Base-by-base conservation (phyloP, 305 asterid species). In the Euphrasia arctica region DNA sequence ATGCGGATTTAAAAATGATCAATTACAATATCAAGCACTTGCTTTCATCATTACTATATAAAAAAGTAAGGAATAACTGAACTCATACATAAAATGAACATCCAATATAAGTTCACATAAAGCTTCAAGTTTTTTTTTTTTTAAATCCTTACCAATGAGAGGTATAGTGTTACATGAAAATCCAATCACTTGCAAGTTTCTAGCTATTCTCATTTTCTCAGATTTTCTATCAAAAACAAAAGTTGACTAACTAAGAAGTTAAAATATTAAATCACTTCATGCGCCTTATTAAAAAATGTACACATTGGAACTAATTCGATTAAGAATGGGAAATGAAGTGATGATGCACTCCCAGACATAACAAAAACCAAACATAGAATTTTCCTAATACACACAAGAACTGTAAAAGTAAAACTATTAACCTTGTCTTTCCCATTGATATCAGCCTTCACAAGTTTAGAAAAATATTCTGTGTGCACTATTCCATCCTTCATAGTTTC, bases 371-470 rank as follows among this genome's bases (percentile, higher is more conserved):
- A 34, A 7, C 25, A 27, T 28, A 48, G 58, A 39, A 25, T 58
- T 34, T 58, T 28, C 7, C 60, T 39, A 4, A 34, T 54, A 31
- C 50, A 39, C 32, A 28, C 15, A 9, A 28, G 55, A 60, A 61
- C 15, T 5, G 51, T 25, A 62, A 65, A 73, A 58, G 39, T 50
- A 65, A 68, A 67, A 70, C 64, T 28, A 57, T 25, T 62, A 60
- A 91, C 96, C 95, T 83, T 82, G 76, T 92, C 98, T 79, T 92
- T 92, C 73, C 97, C 95, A 13, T 87, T 89, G 76, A 92, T 80
- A 78, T 90, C 97, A 65, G 89, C 96, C 88, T 87, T 92, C 72
- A 92, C 97, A 65, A 92, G 95, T 79, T 87, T 92, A 28, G 98
- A 92, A 84, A 76, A 85, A 76, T 81, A 92, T 58, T 87, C 96